Percentiles rank a stretch among this genome's conserved stretches.
Evolutionary conservation across 1,284 basidiomycete genomes (phyloP).

Genomic region (Ganoderma leucocontextum): DNA sequence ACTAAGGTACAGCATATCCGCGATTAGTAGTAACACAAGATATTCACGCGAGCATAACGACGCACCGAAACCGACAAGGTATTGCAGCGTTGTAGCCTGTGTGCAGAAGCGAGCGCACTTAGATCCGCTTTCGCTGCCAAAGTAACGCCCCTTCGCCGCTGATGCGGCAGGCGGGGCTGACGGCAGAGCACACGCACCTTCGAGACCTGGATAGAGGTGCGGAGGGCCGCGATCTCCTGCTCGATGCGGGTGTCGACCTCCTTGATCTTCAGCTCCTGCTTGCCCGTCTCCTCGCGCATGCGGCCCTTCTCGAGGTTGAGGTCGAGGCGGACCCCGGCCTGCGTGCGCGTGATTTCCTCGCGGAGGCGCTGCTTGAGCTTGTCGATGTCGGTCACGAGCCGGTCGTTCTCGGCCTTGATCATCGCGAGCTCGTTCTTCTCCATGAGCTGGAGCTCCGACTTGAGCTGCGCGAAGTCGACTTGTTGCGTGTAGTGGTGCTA

Average conservation of each 20-base stretch:
- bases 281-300: slow-evolving; percentile 92
- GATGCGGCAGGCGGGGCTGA: neutral
- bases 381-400: slow-evolving; percentile 91
- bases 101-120: slow-evolving; percentile 2
- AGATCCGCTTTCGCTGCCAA: neutral
- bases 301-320: slow-evolving; percentile 97
- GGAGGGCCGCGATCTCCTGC: slow-evolving; percentile 91
- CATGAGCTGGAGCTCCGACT: slow-evolving; percentile 95
- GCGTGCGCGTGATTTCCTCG: slow-evolving; percentile 92
- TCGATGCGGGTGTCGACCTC: slow-evolving; percentile 99
- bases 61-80: slow-evolving; percentile 84
- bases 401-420: slow-evolving; percentile 96
- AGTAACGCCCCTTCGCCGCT: slow-evolving; percentile 5
- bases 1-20: slow-evolving; percentile 51
- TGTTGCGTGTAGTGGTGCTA: slow-evolving; percentile 95
- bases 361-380: slow-evolving; percentile 95
- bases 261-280: slow-evolving; percentile 96
- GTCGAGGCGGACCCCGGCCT: slow-evolving; percentile 94
- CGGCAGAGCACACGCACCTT: slow-evolving; percentile 63
- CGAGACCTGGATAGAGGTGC: slow-evolving; percentile 92
- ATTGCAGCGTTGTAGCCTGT: slow-evolving; percentile 84
- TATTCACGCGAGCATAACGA: slow-evolving; percentile 22
- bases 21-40: neutral
- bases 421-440: slow-evolving; percentile 98
- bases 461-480: slow-evolving; percentile 97